Conservation (phyloP, 805 yeast species). For the Candida oleophila region DNA sequence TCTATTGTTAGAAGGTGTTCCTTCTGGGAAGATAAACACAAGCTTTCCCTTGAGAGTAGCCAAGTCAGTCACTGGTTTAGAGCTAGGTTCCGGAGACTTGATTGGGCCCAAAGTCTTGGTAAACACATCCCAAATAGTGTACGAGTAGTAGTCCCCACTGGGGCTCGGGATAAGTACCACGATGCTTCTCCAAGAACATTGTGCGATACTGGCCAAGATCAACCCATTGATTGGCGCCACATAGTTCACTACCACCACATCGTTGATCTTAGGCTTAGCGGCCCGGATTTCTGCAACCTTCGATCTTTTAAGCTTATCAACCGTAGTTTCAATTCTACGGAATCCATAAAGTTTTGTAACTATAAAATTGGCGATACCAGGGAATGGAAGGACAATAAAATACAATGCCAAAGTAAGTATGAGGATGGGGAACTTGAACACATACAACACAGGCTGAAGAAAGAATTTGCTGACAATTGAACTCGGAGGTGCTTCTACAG, state of each 20-base stretch:
- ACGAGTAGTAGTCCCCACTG: conserved; percentile 28
- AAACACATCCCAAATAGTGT: conserved; percentile 27
- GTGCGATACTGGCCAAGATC: conserved; percentile 29
- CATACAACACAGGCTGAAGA: conserved; percentile 19
- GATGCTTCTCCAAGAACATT: conserved; percentile 20
- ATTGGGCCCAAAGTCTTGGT: not conserved
- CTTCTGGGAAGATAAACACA: conserved; percentile 69
- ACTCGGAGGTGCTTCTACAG: conserved; percentile 33
- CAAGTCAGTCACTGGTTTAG: conserved; percentile 17
- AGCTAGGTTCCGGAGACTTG: not conserved
- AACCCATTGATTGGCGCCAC: conserved; percentile 58
- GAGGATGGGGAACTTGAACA: conserved; percentile 25
- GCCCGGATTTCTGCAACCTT: conserved; percentile 28
- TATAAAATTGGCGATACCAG: conserved; percentile 18
- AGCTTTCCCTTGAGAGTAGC: conserved; percentile 33
- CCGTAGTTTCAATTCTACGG: conserved; percentile 34
- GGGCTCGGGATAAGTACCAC: conserved; percentile 37
- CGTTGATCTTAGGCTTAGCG: conserved; percentile 42
- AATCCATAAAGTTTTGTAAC: conserved; percentile 32
- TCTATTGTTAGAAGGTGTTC: conserved; percentile 83
- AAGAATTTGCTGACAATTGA: conserved; percentile 6
- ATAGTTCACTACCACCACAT: conserved; percentile 56
- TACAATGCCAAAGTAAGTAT: conserved; percentile 13
- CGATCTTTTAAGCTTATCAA: conserved; percentile 52
- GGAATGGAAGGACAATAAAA: conserved; percentile 16